Evolutionary conservation across 495 filamentous ascomycete genomes (phyloP), one percentile per base, ranked within the genome.

Genomic region (Darksidea phi): DNA sequence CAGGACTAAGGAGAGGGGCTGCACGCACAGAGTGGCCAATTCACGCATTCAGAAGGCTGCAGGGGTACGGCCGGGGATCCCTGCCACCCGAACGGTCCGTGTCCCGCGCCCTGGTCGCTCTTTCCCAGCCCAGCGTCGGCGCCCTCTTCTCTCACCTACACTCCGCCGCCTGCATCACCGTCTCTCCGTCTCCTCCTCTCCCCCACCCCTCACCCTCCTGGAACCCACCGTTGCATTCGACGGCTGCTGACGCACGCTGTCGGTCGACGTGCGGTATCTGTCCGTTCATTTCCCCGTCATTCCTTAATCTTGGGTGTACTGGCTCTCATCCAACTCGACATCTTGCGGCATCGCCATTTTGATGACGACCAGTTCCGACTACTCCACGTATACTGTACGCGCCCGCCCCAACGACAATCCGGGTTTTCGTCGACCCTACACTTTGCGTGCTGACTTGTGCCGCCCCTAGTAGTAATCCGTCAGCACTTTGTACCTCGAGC

Each of bases 241-340:
- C 49, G 51, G 58, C 58, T 56, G 49, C 37, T 50, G 12, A 34
- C 6, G 50, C 41, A 43, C 56, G 57, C 64, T 63, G 58, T 63
- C 59, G 34, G 59, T 67, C 60, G 64, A 55, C 18, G 20, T 42
- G 46, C 21, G 56, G 58, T 17, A 42, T 43, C 59, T 53, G 59
- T 67, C 55, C 59, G 54, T 46, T 67, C 64, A 67, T 67, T 67
- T 63, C 59, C 59, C 54, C 60, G 54, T 62, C 64, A 63, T 63
- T 67, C 64, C 60, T 67, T 63, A 66, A 66, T 66, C 63, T 59
- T 64, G 54, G 57, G 51, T 60, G 62, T 59, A 54, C 56, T 61
- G 57, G 63, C 49, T 55, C 62, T 61, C 57, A 57, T 56, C 56
- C 63, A 51, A 13, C 41, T 43, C 63, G 45, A 55, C 57, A 21